Conservation (phyloP, 192 early-diverging fungal species). For the Dissophora ornata region DNA sequence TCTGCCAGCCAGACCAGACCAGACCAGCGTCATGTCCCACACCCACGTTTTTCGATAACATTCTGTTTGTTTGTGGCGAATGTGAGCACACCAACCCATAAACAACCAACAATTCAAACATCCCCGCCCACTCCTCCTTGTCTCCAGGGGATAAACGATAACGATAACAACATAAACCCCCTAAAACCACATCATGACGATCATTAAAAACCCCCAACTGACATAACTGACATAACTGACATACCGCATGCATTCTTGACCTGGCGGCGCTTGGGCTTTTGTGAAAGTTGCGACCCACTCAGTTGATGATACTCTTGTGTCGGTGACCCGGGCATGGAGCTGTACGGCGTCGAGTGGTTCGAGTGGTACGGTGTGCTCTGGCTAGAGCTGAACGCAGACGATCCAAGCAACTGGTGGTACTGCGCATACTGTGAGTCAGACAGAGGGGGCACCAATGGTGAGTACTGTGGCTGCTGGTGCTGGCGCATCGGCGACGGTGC, state of each 20-base stretch:
- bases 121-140: not conserved
- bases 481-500: conserved; percentile 51
- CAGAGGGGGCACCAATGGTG: conserved; percentile 41
- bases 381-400: conserved; percentile 42
- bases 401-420: conserved; percentile 44
- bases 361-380: conserved; percentile 50
- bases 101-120: conserved; percentile 6
- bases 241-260: conserved; percentile 93
- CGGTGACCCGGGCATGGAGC: conserved; percentile 50
- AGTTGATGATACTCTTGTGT: conserved; percentile 37
- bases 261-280: conserved; percentile 74
- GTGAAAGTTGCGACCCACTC: conserved; percentile 8
- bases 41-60: no score
- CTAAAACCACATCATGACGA: no score
- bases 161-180: not conserved
- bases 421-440: conserved; percentile 40
- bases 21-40: conserved; percentile 7
- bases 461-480: conserved; percentile 35
- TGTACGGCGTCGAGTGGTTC: conserved; percentile 53
- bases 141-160: no score
- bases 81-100: conserved; percentile 9
- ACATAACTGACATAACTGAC: conserved; percentile 11
- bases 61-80: conserved; percentile 9
- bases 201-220: no score
- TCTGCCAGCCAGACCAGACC: not conserved